These are phyloP conservation scores for Avena insularis DNA, from an alignment of 176 grass and related monocot species.

Conservation along the genomic window DNA sequence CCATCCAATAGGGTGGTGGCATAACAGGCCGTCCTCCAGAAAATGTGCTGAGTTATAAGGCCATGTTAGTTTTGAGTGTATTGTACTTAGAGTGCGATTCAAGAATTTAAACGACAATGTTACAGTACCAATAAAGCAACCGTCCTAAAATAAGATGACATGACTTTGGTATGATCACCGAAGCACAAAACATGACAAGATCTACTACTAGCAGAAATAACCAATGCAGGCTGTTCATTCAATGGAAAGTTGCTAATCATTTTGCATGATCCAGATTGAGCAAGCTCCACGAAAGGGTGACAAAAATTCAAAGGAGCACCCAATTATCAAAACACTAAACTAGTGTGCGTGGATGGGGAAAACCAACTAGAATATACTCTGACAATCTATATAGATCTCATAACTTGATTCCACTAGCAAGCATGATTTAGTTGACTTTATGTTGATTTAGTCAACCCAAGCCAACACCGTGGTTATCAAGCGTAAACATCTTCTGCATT, in stretches of 20 bases:
- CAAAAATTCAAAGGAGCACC: background rate
- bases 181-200: background rate
- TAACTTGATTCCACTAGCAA: background rate
- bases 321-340: background rate
- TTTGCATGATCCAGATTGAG: background rate
- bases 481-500: too few relatives aligned
- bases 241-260: background rate
- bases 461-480: background rate
- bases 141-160: conserved; percentile 21
- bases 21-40: background rate
- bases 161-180: background rate
- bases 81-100: background rate
- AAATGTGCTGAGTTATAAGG: background rate
- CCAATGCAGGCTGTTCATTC: background rate
- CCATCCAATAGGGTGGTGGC: background rate
- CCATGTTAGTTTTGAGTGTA: background rate
- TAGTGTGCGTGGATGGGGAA: background rate
- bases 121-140: background rate
- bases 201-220: background rate
- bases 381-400: background rate
- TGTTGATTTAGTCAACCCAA: conserved; percentile 22
- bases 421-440: background rate
- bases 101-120: conserved; percentile 13
- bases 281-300: background rate
- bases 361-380: background rate